These are phyloP conservation scores for Suhomyces atakaporum DNA, from an alignment of 1,139 yeast genomes.

Conservation along the genomic window DNA sequence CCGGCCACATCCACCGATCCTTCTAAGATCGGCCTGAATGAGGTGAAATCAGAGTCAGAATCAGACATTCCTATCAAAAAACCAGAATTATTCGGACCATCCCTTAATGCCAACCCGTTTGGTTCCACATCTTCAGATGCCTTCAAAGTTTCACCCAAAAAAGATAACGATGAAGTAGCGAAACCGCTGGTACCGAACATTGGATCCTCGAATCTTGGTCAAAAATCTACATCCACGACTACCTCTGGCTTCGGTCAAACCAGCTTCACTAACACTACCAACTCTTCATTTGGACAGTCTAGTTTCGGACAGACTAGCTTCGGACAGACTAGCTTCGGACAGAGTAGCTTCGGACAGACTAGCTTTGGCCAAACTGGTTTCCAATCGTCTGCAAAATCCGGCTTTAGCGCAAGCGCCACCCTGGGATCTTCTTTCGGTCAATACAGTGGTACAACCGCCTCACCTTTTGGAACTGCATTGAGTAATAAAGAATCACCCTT, in stretches of 20 bases:
- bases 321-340: conserved; percentile 15
- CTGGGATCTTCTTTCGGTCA: not conserved
- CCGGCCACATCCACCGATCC: not conserved
- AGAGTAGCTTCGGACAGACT: conserved; percentile 18
- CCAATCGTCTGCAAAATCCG: not conserved
- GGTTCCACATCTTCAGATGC: conserved; percentile 9
- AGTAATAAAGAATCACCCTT: not conserved
- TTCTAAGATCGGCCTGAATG: not conserved
- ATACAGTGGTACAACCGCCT: not conserved
- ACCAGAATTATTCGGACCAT: not conserved
- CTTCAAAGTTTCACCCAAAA: conserved; percentile 3
- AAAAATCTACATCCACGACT: too few relatives aligned
- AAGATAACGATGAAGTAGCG: too few relatives aligned
- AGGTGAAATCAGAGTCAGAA: not conserved
- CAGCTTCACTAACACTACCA: conserved; percentile 8
- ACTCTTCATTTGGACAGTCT: conserved; percentile 10
- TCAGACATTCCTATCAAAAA: not conserved
- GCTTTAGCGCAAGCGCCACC: not conserved
- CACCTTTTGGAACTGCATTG: not conserved
- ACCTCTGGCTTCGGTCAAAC: conserved; percentile 9
- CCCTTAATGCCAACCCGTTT: conserved; percentile 1
- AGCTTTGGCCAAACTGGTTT: conserved; percentile 17
- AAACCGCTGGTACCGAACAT: too few relatives aligned
- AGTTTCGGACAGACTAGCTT: conserved; percentile 16
- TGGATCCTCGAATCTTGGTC: not conserved